Conservation (phyloP, 108 stramenopile genomes). For the Skeletonema menzelii region DNA sequence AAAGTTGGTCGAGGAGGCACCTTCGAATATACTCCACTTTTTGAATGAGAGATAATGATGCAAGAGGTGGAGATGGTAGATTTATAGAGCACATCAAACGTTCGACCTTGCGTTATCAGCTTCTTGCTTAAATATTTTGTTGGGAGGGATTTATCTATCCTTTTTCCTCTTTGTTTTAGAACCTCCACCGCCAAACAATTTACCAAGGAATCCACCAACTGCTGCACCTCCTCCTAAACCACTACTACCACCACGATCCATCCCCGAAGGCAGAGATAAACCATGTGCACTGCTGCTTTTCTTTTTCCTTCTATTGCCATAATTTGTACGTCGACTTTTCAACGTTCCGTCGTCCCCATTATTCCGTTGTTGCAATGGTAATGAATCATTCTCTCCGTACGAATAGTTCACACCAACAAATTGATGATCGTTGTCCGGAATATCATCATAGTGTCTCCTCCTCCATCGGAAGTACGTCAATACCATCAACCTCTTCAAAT, state of each 20-base stretch:
- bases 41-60: conserved; percentile 13
- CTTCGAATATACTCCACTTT: conserved; percentile 50
- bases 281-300: conserved; percentile 6
- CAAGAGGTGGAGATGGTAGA: neutral
- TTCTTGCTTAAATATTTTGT: neutral
- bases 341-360: conserved; percentile 13
- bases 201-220: conserved; percentile 20
- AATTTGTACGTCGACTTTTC: conserved; percentile 18
- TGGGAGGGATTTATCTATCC: conserved; percentile 13
- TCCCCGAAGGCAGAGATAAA: neutral
- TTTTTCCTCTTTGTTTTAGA: conserved; percentile 32
- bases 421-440: conserved; percentile 31
- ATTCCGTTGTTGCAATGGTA: conserved; percentile 14
- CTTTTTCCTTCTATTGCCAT: neutral
- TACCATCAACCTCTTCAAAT: conserved; percentile 24
- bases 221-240: conserved; percentile 1
- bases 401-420: neutral
- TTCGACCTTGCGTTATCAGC: neutral
- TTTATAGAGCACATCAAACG: neutral
- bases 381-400: neutral
- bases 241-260: neutral
- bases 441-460: conserved; percentile 43
- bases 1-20: conserved; percentile 61
- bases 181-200: conserved; percentile 22
- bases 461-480: conserved; percentile 39